phyloP scores from a whole-genome alignment of 371 early-diverging fungal genomes.

The Mucor irregularis region DNA sequence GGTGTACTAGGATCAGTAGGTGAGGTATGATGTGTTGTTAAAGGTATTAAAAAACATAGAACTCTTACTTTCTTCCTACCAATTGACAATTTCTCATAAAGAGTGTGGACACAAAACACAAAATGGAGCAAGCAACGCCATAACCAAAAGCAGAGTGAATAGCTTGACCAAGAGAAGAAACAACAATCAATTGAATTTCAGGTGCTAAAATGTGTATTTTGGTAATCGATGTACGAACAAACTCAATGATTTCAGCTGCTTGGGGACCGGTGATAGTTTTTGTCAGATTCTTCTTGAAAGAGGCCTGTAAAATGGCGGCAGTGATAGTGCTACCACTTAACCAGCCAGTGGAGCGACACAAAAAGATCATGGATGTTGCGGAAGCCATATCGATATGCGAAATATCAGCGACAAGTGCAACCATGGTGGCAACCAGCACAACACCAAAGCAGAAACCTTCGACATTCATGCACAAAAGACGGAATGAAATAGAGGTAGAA shows the following conservation, averaged over 20 bases:
- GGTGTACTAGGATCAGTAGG: too few species aligned
- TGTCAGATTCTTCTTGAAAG: slow-evolving; percentile 29
- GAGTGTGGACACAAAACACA: slow-evolving; percentile 19
- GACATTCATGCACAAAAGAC: slow-evolving; percentile 27
- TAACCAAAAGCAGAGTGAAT: slow-evolving; percentile 25
- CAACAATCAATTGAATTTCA: slow-evolving; percentile 25
- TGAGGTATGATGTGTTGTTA: too few species aligned
- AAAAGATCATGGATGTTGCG: slow-evolving; percentile 49
- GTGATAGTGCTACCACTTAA: slow-evolving; percentile 38
- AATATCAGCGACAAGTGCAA: slow-evolving; percentile 48
- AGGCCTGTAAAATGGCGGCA: slow-evolving; percentile 47
- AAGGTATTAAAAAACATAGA: too few species aligned
- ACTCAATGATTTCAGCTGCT: slow-evolving; percentile 37
- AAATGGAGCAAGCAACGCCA: slow-evolving; percentile 21
- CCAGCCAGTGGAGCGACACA: slow-evolving; percentile 50
- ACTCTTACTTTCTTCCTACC: not conserved
- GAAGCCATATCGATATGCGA: slow-evolving; percentile 40
- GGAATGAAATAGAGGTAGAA: slow-evolving; percentile 8
- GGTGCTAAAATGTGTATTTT: slow-evolving; percentile 29
- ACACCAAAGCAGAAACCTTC: slow-evolving; percentile 49
- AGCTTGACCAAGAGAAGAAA: slow-evolving; percentile 17
- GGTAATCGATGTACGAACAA: slow-evolving; percentile 39
- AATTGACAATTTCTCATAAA: slow-evolving; percentile 27
- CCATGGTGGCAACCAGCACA: slow-evolving; percentile 45
- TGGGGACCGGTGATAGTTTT: slow-evolving; percentile 33